A percentile compares a stretch with the other conserved stretches of the same genome.
Evolutionary conservation across 106 monocot species (phyloP).

Genomic region (Vanilla planifolia): DNA sequence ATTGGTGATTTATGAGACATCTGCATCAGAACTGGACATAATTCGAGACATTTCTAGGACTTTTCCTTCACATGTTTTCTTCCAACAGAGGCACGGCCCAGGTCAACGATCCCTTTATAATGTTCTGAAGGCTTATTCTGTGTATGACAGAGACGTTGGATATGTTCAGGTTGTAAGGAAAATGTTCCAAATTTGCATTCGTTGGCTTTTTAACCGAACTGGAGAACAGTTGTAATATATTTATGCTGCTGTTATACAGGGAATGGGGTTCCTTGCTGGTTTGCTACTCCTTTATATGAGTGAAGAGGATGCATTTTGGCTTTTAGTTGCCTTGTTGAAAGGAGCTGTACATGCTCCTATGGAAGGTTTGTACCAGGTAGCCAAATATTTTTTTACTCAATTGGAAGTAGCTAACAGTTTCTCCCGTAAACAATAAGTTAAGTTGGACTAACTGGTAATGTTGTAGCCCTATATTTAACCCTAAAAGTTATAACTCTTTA

Average conservation of each 20-base stretch:
- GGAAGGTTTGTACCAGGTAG: constrained; percentile 94
- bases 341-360: constrained; percentile 98
- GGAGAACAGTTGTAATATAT: not conserved
- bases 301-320: constrained; percentile 99
- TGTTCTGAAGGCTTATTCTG: constrained; percentile 95
- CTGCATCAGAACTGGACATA: constrained; percentile 92
- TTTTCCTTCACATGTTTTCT: constrained; percentile 95
- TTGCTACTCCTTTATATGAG: constrained; percentile 95
- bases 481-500: no score
- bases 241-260: constrained; percentile 35
- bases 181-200: not conserved
- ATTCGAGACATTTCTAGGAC: constrained; percentile 97
- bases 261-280: constrained; percentile 96
- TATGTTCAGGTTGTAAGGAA: constrained; percentile 83
- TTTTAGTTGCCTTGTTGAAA: constrained; percentile 95
- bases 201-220: not conserved
- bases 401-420: no score
- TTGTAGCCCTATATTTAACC: no score
- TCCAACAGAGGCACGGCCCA: constrained; percentile 94
- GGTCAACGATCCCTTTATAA: constrained; percentile 98
- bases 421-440: no score
- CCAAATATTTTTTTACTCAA: not conserved
- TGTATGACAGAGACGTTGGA: constrained; percentile 96
- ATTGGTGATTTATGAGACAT: constrained; percentile 96
- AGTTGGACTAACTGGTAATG: no score